phyloP scores from a whole-genome alignment of 1,284 basidiomycete genomes.

The Melampsora occidentalis region DNA sequence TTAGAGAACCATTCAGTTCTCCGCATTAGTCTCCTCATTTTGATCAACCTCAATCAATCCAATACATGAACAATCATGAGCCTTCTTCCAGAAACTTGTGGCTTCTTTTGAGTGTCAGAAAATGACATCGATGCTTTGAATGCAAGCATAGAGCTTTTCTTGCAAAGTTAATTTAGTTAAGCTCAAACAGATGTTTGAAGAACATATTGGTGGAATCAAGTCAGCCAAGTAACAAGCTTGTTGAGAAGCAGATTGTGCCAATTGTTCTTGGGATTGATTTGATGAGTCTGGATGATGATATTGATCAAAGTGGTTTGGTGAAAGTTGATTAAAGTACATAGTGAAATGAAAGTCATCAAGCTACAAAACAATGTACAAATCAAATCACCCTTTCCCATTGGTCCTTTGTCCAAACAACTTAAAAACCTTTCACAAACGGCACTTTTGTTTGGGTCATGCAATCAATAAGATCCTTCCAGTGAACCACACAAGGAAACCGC shows the following conservation, averaged over 20 bases:
- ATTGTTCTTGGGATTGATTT: not conserved
- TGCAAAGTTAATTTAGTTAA: conserved; percentile 67
- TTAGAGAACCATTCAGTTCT: conserved; percentile 49
- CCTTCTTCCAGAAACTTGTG: conserved; percentile 64
- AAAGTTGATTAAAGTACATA: no score
- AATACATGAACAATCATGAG: conserved; percentile 48
- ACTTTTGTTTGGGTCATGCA: no score
- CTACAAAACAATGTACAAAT: no score
- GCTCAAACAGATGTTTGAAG: conserved; percentile 64
- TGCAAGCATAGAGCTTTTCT: conserved; percentile 70
- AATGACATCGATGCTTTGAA: conserved; percentile 65
- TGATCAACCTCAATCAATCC: not conserved
- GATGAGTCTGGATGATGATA: no score
- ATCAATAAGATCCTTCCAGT: no score
- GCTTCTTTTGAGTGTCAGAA: conserved; percentile 64
- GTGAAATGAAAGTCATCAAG: no score
- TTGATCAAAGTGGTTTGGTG: no score
- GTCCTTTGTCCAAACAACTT: no score
- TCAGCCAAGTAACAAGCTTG: conserved; percentile 63
- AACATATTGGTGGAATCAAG: conserved; percentile 65
- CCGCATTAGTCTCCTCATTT: not conserved
- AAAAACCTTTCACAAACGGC: no score
- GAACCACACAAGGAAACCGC: no score
- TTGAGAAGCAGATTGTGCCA: conserved; percentile 4
- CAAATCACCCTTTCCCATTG: no score